Conservation (phyloP, 306 rosid species). For the Corylus avellana region DNA sequence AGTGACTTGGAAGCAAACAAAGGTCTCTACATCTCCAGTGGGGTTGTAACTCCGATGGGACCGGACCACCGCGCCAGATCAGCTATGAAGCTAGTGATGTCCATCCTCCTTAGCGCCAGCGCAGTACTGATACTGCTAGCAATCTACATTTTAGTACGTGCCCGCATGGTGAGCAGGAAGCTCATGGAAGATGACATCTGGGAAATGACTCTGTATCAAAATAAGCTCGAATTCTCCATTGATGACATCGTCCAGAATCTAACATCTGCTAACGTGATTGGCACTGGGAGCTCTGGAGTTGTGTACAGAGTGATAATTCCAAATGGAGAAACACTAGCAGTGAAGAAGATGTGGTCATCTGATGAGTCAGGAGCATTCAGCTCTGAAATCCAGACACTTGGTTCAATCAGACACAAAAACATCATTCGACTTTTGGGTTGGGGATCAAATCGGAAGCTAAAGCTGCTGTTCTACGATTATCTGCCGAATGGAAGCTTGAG, state of each 20-base stretch:
- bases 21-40: constrained; percentile 61
- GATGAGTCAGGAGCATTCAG: constrained; percentile 62
- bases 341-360: constrained; percentile 75
- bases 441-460: constrained; percentile 58
- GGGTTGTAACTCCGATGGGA: constrained; percentile 35
- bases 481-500: constrained; percentile 88
- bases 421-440: constrained; percentile 71
- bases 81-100: constrained; percentile 41
- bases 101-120: constrained; percentile 54
- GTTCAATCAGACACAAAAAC: constrained; percentile 71
- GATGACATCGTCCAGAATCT: constrained; percentile 60
- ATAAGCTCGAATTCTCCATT: constrained; percentile 52
- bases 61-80: constrained; percentile 31
- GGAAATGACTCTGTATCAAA: constrained; percentile 84
- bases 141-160: constrained; percentile 44
- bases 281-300: constrained; percentile 81
- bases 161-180: constrained; percentile 33
- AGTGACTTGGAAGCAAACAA: constrained; percentile 60
- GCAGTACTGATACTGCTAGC: constrained; percentile 55
- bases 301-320: constrained; percentile 64
- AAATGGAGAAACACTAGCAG: constrained; percentile 60
- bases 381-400: constrained; percentile 61
- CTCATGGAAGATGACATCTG: constrained; percentile 52
- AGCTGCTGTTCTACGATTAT: constrained; percentile 70
- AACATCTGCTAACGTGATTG: constrained; percentile 70